These are phyloP conservation scores for Linnemannia exigua DNA, from an alignment of 192 early-diverging fungal species.

Conservation along the genomic window DNA sequence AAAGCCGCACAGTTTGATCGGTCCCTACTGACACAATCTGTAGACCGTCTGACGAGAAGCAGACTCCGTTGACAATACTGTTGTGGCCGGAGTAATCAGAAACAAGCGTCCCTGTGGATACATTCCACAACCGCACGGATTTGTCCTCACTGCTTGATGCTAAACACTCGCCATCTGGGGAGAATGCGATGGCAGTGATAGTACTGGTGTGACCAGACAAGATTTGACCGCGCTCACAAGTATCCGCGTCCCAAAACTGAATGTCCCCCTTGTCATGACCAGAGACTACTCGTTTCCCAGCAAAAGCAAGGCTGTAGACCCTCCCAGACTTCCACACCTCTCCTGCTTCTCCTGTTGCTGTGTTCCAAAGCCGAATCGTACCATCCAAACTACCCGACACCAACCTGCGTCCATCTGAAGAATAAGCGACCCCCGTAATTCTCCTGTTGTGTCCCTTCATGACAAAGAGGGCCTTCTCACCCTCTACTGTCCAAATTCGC, in stretches of 20 bases:
- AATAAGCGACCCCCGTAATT: not conserved
- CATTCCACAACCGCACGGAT: not conserved
- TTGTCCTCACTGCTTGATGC: not conserved
- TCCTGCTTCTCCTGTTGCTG: not conserved
- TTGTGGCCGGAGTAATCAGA: not conserved
- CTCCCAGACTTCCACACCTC: not conserved
- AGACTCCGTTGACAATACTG: not conserved
- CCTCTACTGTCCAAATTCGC: not conserved
- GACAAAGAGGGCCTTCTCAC: not conserved
- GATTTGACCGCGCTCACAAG: not conserved
- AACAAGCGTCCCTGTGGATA: not conserved
- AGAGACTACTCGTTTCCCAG: not conserved
- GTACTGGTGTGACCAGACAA: not conserved
- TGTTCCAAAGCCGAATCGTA: slow-evolving; percentile 5
- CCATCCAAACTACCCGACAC: not conserved
- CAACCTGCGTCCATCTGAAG: not conserved
- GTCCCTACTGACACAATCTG: not conserved
- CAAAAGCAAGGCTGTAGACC: not conserved
- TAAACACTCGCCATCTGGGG: not conserved
- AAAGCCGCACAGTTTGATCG: not conserved
- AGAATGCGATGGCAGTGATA: not conserved
- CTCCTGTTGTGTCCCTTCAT: not conserved
- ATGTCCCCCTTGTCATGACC: not conserved
- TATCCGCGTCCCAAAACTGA: not conserved
- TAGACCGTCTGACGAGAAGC: not conserved